Evolutionary conservation across 345 rosid genomes (phyloP).

Genomic region (Sonneratia caseolaris): DNA sequence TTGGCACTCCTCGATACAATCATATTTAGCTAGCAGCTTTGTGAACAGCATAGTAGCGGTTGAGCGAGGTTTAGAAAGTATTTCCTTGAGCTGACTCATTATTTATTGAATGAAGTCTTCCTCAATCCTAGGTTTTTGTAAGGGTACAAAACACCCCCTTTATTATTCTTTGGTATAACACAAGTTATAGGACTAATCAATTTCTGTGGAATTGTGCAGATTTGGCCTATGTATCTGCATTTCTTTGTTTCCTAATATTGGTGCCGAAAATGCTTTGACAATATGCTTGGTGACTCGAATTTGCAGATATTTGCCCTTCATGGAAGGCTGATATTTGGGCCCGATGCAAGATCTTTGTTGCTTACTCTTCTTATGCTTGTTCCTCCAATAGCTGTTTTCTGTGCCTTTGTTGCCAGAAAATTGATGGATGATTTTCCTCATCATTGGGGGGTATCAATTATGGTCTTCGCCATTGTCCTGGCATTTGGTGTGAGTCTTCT

Average conservation of each 20-base stretch:
- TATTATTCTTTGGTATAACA: neutral
- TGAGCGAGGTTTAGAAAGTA: no score
- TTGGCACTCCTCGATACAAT: neutral
- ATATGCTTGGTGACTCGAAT: neutral
- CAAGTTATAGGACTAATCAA: neutral
- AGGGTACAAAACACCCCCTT: neutral
- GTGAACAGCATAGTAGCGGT: neutral
- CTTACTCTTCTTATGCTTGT: conserved; percentile 57
- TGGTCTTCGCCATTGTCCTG: conserved; percentile 40
- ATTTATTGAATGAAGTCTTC: no score
- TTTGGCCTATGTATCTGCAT: neutral
- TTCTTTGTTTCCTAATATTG: no score
- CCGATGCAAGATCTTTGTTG: conserved; percentile 66
- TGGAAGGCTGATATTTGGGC: conserved; percentile 95
- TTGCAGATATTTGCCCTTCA: conserved; percentile 58
- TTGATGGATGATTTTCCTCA: conserved; percentile 59
- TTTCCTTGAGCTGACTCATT: no score
- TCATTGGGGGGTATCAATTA: conserved; percentile 55
- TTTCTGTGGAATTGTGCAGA: neutral
- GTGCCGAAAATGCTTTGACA: no score
- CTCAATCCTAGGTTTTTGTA: no score
- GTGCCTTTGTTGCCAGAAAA: conserved; percentile 64
- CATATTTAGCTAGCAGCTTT: neutral
- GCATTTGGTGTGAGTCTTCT: conserved; percentile 42
- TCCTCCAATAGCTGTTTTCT: conserved; percentile 64